phyloP scores from a whole-genome alignment of 1,284 basidiomycete genomes.

The Meira miltonrushii region DNA sequence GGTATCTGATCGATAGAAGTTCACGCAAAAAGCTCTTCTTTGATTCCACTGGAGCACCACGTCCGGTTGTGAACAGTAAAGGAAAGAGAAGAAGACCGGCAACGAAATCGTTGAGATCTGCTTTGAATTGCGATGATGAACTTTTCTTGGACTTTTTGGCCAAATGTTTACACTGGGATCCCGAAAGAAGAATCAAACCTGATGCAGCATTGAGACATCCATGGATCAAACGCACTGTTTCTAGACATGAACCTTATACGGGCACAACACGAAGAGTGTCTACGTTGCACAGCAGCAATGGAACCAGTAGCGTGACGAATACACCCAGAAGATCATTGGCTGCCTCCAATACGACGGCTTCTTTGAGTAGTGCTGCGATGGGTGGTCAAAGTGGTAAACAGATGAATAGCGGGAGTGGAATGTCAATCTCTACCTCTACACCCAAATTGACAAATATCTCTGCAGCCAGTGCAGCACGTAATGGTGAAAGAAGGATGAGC shows the following conservation, averaged over 20 bases:
- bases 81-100: constrained; percentile 84
- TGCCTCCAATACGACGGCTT: too few relatives aligned
- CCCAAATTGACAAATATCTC: too few relatives aligned
- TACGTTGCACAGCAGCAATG: too few relatives aligned
- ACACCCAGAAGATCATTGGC: too few relatives aligned
- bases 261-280: too few relatives aligned
- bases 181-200: constrained; percentile 89
- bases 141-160: constrained; percentile 67
- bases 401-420: too few relatives aligned
- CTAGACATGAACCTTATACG: not conserved
- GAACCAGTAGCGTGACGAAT: too few relatives aligned
- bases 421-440: too few relatives aligned
- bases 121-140: constrained; percentile 81
- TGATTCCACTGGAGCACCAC: constrained; percentile 83
- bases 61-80: constrained; percentile 93
- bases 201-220: constrained; percentile 65
- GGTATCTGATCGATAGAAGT: constrained; percentile 87
- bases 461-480: too few relatives aligned
- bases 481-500: too few relatives aligned
- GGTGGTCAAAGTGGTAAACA: too few relatives aligned
- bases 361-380: too few relatives aligned
- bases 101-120: constrained; percentile 80
- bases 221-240: constrained; percentile 14
- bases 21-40: constrained; percentile 94
- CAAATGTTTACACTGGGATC: constrained; percentile 96